Evolutionary conservation across 345 rosid species (phyloP), one percentile per base, ranked within the genome.

Genomic region (Noccaea caerulescens): DNA sequence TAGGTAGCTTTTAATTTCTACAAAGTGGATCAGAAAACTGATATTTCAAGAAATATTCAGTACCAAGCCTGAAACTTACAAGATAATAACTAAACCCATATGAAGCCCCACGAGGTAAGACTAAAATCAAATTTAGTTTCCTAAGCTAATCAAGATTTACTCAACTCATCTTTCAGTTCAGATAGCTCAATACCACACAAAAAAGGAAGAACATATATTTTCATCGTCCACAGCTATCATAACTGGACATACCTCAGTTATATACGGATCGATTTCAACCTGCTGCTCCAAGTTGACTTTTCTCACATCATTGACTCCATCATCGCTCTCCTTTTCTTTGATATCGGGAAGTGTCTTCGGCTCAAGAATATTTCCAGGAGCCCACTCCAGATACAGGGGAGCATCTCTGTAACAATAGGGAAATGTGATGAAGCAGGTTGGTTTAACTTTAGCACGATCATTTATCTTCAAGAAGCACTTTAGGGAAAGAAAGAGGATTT

Each of bases 301-400:
- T 80, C 85, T 91, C 61, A 80, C 84, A 71, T 84, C 89, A 66
- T 75, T 79, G 66, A 83, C 87, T 33, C 81, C 92, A 69, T 76
- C 85, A 68, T 76, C 86, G 78, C 58, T 70, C 25, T 55, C 75
- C 61, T 72, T 77, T 58, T 76, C 82, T 53, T 45, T 74, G 61
- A 71, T 74, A 62, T 79, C 75, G 12, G 81, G 82, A 33, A 75
- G 58, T 41, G 78, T 12, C 57, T 54, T 80, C 58, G 78, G 81
- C 75, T 57, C 71, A 45, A 94, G 88, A 76, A 94, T 79, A 84
- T 91, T 62, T 23, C 51, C 76, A 41, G 99, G 95, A 80, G 97
- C 96, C 99, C 97, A 91, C 80, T 94, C 99, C 84, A 91, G 79
- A 80, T 89, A 91, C 68, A 94, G 69, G 14, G 97, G 96, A 60